Base-by-base conservation (phyloP, 345 rosid genomes). In the Boechera stricta region DNA sequence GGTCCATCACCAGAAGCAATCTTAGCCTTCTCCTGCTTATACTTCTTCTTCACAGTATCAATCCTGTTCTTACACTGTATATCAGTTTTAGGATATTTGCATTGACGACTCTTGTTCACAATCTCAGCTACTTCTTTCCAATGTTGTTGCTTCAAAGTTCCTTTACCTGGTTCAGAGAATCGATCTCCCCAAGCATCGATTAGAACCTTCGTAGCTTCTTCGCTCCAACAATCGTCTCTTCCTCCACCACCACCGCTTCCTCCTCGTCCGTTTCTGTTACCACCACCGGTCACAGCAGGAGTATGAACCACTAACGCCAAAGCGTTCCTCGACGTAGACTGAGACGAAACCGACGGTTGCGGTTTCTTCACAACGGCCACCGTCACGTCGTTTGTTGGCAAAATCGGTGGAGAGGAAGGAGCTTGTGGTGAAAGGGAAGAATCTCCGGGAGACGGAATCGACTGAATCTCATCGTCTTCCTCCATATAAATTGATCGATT, bases 171-270 rank as follows among this genome's bases (percentile, higher is more conserved):
- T 75, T 92, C 99, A 65, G 94, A 26, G 36, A 89, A 92, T 26
- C 99, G 82, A 72, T 87, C 90, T 9, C 98, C 99, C 98, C 99
- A 95, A 8, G 97, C 95, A 0, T 88, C 89, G 58, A 94, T 90
- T 39, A 92, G 77, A 13, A 94, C 88, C 58, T 81, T 88, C 2
- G 98, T 94, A 2, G 96, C 92, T 29, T 81, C 87, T 32, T 94
- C 98, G 77, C 95, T 94, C 98, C 98, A 94, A 79, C 97, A 94
- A 67, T 94, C 98, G 54, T 94, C 98, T 58, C 98, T 84, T 13
- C 90, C 91, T 15, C 91, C 86, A 2, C 80, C 76, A 10, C 80
- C 77, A 0, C 63, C 63, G 42, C 64, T 21, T 6, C 52, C 54
- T 0, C 73, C 47, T 64, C 80, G 47, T 13, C 87, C 85, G 47